Percentiles rank a stretch among this genome's conserved stretches.
phyloP scores from a whole-genome alignment of 805 yeast species.

The Ogataea nitratoaversa region DNA sequence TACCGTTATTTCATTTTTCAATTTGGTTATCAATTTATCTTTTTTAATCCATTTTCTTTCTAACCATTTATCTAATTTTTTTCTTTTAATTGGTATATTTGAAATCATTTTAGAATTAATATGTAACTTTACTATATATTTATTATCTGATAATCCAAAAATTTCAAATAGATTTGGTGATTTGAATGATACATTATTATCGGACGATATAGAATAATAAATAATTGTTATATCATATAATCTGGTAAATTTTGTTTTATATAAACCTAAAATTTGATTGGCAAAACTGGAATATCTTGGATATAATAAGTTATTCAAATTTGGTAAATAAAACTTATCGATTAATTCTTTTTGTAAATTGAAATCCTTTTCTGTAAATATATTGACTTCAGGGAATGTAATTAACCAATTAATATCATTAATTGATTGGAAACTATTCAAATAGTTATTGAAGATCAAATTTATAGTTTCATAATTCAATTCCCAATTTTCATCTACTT shows the following conservation, averaged over 20 bases:
- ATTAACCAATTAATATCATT: conserved; percentile 53
- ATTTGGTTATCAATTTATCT: conserved; percentile 46
- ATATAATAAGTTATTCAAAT: conserved; percentile 57
- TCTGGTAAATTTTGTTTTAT: conserved; percentile 36
- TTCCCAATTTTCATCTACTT: conserved; percentile 71
- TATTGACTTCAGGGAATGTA: conserved; percentile 82
- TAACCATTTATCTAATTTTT: conserved; percentile 67
- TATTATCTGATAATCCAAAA: conserved; percentile 29
- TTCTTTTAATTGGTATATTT: conserved; percentile 48
- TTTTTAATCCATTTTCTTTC: conserved; percentile 71
- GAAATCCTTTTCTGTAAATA: conserved; percentile 47
- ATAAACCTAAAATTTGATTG: conserved; percentile 42
- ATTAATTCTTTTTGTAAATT: conserved; percentile 51
- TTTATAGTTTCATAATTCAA: conserved; percentile 34
- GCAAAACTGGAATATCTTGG: conserved; percentile 68
- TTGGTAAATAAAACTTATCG: conserved; percentile 56
- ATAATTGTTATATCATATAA: conserved; percentile 55
- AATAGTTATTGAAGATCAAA: conserved; percentile 32
- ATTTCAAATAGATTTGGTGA: conserved; percentile 36
- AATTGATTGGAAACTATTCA: too few species aligned
- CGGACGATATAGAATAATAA: conserved; percentile 30
- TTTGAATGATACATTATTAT: conserved; percentile 20
- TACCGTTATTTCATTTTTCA: conserved; percentile 32
- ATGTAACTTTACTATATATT: conserved; percentile 39
- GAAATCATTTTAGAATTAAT: conserved; percentile 42